phyloP scores from a whole-genome alignment of 139 green algal genomes.

The Diplosphaera chodatii region DNA sequence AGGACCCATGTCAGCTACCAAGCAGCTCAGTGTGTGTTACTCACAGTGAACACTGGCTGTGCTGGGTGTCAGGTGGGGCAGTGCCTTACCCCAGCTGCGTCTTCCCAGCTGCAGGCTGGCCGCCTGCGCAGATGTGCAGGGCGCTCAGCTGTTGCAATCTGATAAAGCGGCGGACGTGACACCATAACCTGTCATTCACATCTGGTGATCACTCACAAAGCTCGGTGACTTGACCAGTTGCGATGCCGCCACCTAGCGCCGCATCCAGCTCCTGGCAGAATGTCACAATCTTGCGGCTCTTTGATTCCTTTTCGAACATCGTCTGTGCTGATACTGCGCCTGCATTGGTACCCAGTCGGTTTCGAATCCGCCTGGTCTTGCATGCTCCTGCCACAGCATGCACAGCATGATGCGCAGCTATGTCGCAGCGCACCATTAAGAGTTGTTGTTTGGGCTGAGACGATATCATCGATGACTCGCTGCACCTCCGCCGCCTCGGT shows the following conservation, averaged over 20 bases:
- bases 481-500: slow-evolving; percentile 15
- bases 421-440: background rate
- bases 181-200: background rate
- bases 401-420: background rate
- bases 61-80: no score
- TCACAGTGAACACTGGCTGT: no score
- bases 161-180: no score
- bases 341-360: no score
- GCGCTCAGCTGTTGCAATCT: no score
- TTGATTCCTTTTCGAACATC: slow-evolving; percentile 13
- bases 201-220: slow-evolving; percentile 43
- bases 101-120: slow-evolving; percentile 80
- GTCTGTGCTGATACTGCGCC: slow-evolving; percentile 19
- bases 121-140: slow-evolving; percentile 26
- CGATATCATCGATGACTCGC: slow-evolving; percentile 24
- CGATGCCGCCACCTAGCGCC: slow-evolving; percentile 59
- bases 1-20: no score
- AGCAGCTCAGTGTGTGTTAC: no score
- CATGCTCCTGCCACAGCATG: background rate
- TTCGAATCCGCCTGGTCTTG: no score
- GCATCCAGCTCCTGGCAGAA: slow-evolving; percentile 50
- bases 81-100: slow-evolving; percentile 77
- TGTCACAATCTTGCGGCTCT: slow-evolving; percentile 35
- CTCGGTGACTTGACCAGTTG: slow-evolving; percentile 57
- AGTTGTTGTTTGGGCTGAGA: slow-evolving; percentile 10